phyloP scores from a whole-genome alignment of 768 basidiomycete genomes.

The Strobilomyces echinocephalus region DNA sequence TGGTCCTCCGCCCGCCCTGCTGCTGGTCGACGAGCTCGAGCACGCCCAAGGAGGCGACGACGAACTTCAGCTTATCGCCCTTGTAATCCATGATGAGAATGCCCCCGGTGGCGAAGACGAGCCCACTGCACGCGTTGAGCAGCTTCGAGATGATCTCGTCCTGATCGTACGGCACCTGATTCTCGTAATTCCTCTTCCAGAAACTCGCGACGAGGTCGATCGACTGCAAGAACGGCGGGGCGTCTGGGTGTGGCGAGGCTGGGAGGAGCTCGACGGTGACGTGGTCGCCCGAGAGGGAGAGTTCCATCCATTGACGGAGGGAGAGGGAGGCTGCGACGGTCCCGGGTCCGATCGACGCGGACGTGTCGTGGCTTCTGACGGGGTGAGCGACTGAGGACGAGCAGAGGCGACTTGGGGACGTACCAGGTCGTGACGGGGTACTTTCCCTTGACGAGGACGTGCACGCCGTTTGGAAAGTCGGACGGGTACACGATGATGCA shows the following conservation, averaged over 20 bases:
- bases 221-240: conserved; percentile 65
- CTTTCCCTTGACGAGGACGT: conserved; percentile 68
- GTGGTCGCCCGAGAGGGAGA: conserved; percentile 72
- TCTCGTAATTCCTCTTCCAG: conserved; percentile 47
- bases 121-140: conserved; percentile 65
- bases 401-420: conserved; percentile 18
- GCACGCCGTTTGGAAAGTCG: conserved; percentile 70
- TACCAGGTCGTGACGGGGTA: conserved; percentile 75
- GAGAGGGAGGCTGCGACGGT: conserved; percentile 69
- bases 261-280: conserved; percentile 64
- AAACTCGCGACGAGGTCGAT: conserved; percentile 80
- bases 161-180: conserved; percentile 69
- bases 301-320: conserved; percentile 86
- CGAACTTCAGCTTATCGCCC: conserved; percentile 74
- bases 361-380: conserved; percentile 65
- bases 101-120: conserved; percentile 66
- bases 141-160: conserved; percentile 83
- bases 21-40: conserved; percentile 64
- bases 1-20: conserved; percentile 36
- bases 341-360: conserved; percentile 63
- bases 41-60: conserved; percentile 54
- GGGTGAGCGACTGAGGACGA: conserved; percentile 24
- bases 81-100: conserved; percentile 83
- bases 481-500: conserved; percentile 73
- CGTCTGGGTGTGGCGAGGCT: conserved; percentile 43